Percentiles rank a stretch among this genome's conserved stretches.
Conservation (phyloP, 345 rosid species). For the Limnanthes douglasii region DNA sequence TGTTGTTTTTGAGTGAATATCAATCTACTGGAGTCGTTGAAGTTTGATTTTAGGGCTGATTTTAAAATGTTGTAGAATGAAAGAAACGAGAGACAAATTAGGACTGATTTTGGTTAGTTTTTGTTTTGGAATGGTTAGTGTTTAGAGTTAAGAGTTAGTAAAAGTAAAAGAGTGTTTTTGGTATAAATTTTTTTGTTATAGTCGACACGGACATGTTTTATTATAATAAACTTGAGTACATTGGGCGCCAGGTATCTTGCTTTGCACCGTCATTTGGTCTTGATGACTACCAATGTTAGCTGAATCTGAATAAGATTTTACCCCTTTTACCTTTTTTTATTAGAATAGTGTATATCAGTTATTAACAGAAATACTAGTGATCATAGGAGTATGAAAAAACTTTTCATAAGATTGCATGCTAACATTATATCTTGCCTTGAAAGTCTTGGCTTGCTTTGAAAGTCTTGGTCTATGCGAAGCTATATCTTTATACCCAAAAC, state of each 20-base stretch:
- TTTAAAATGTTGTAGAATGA: no score
- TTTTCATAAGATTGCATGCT: slow-evolving; percentile 49
- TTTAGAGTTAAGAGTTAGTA: no score
- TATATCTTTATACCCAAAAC: no score
- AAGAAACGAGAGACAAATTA: no score
- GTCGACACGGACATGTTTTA: slow-evolving; percentile 11
- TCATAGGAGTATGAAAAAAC: slow-evolving; percentile 29
- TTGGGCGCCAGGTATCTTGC: slow-evolving; percentile 38
- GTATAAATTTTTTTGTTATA: no score
- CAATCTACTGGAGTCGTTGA: no score
- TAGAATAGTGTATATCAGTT: slow-evolving; percentile 51
- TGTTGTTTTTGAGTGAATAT: no score
- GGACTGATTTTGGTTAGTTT: no score
- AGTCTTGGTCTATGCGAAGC: slow-evolving; percentile 85
- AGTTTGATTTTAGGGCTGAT: no score
- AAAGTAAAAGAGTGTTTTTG: no score
- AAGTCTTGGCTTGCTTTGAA: slow-evolving; percentile 75
- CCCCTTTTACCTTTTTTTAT: slow-evolving; percentile 10
- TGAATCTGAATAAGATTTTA: slow-evolving; percentile 6
- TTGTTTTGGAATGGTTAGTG: no score
- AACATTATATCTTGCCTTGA: slow-evolving; percentile 44
- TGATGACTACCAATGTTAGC: no score
- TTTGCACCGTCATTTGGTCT: slow-evolving; percentile 10
- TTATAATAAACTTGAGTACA: slow-evolving; percentile 25
- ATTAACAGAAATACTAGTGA: slow-evolving; percentile 32